Evolutionary conservation across 1,139 yeast species (phyloP), one percentile per base, ranked within the genome.

Genomic region (Geotrichum fermentans): DNA sequence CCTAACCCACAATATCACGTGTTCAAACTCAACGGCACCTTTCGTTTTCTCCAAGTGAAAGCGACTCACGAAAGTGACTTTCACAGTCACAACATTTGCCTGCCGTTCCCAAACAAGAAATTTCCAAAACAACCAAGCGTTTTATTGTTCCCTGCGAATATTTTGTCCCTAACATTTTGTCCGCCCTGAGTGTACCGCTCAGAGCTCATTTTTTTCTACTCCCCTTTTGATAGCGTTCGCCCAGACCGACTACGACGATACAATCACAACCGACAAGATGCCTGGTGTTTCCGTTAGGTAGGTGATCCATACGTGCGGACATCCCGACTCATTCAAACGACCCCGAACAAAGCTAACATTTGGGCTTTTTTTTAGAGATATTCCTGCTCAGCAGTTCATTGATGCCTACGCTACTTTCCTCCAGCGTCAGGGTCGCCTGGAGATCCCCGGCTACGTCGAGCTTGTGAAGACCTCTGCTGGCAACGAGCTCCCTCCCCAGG

Each of bases 381-480:
- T 92, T 78, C 96, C 97, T 79, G 98, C 98, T 77, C 97, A 92
- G 85, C 94, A 87, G 66, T 92, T 92, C 82, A 92, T 92, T 77
- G 89, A 88, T 82, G 96, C 97, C 78, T 92, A 92, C 82, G 97
- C 99, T 71, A 87, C 87, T 73, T 92, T 92, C 88, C 86, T 92
- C 79, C 97, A 92, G 82, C 92, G 97, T 79, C 98, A 94, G 82
- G 98, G 97, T 84, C 89, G 89, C 79, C 85, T 92, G 73, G 97
- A 92, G 75, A 94, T 92, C 69, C 99, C 99, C 80, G 96, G 97
- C 75, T 92, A 90, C 87, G 97, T 92, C 74, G 99, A 92, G 81
- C 77, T 92, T 66, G 99, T 94, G 79, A 92, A 92, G 89, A 94
- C 99, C 74, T 86, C 96, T 63, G 85, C 96, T 64, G 96, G 96